Evolutionary conservation across 352 stramenopile species (phyloP), one percentile per base, ranked within the genome.

Genomic region (Pythium scleroteichum): DNA sequence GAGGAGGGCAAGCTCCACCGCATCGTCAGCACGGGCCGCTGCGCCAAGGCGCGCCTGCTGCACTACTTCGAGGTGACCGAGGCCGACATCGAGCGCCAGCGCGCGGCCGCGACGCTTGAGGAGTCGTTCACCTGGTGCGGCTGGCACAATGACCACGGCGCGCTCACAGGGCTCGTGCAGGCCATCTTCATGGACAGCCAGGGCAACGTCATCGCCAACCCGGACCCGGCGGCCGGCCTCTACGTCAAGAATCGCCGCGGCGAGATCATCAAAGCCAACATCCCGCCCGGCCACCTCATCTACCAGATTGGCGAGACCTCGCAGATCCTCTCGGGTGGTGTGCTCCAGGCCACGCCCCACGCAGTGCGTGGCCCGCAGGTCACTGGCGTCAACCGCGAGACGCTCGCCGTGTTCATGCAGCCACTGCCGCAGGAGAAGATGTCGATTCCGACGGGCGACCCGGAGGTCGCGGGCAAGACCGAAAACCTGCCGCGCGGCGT

Each of bases 391-490:
- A 90, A 88, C 62, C 85, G 96, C 57, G 92, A 98, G 66, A 97
- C 96, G 19, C 90, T 99, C 55, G 96, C 96, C 22, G 93, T 99
- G 23, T 99, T 99, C 75, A 98, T 99, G 92, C 90, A 99, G 71
- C 95, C 97, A 17, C 72, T 96, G 23, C 92, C 82, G 26, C 67
- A 83, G 24, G 87, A 97, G 62, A 68, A 59, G 40, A 97, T 98
- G 88, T 59, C 59, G 23, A 72, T 91, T 9, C 92, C 90, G 2
- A 65, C 39, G 29, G 68, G 71, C 33, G 59, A 81, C 46, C 75
- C 76, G 2, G 33, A 73, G 26, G 68, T 76, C 14, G 78, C 83
- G 20, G 80, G 69, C 19, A 76, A 80, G 59, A 88, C 72, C 16
- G 88, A 89, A 64, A 84, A 96, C 53, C 48, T 95, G 24, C 84